Base-by-base conservation (phyloP, 345 rosid species). In the Moricandia arvensis region DNA sequence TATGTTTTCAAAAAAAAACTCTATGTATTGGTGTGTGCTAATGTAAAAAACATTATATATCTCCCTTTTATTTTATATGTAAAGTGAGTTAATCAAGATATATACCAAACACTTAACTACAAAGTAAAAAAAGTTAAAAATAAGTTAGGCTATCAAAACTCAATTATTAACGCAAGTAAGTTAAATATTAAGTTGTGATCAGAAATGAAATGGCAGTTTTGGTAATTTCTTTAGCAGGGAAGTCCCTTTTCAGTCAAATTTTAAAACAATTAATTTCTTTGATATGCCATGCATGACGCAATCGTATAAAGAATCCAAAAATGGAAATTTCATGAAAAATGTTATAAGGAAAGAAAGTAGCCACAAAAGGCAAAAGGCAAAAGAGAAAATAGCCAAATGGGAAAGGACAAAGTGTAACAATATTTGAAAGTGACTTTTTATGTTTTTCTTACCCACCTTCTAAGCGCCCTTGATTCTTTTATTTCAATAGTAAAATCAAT, bases 361-460 rank as follows among this genome's bases (percentile, higher is more conserved):
- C 78, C 33, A 41, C 8, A 73, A 73, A 61, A 4, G 59, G 54
- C 18, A 78, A 67, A 78, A 68, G 73, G 78, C 74, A 73, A 78
- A 53, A 58, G 76, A 63, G 66, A 59, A 49, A 73, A 30, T 72
- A 54, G 74, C 81, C 81, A 78, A 78, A 78, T 78, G 74, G 59
- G 81, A 72, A 61, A 68, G 17, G 81, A 78, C 81, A 78, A 78
- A 78, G 69, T 59, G 78, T 73, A 72, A 73, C 81, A 78, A 68
- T 78, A 61, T 47, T 29, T 78, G 81, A 73, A 66, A 72, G 31
- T 53, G 74, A 72, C 38, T 60, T 60, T 66, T 34, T 45, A 35
- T 34, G 31, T 59, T 13, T n/a, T 64, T 67, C 74, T 41, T 73
- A 78, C 81, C 81, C 73, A 73, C 69, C 69, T 37, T 38, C 33